Conservation (phyloP, 2,329 filamentous ascomycete species). For the Fusarium xyrophilum region DNA sequence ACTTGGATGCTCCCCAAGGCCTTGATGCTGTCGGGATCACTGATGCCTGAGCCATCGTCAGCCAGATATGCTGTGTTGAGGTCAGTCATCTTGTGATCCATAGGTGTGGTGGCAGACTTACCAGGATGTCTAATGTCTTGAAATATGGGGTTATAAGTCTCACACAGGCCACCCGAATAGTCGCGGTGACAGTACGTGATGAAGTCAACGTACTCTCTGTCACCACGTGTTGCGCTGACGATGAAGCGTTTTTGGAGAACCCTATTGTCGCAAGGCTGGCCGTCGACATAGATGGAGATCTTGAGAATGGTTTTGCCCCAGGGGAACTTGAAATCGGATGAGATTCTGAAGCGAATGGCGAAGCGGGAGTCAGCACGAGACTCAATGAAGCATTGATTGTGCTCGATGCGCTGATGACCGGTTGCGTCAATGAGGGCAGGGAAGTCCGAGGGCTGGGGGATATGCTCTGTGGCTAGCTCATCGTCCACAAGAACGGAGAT, state of each 20-base stretch:
- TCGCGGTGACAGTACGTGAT: background rate
- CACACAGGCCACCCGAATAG: fast-evolving
- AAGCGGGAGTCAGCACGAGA: background rate
- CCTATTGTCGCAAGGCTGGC: background rate
- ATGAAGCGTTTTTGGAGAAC: background rate
- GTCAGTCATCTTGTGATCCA: background rate
- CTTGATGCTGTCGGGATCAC: fast-evolving
- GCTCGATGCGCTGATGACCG: fast-evolving
- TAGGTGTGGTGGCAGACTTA: fast-evolving
- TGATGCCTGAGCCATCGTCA: fast-evolving
- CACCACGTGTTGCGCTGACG: too few species aligned
- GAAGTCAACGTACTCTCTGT: fast-evolving
- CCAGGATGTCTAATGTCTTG: background rate
- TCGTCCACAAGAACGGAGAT: background rate
- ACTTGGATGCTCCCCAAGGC: background rate
- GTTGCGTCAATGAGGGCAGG: background rate
- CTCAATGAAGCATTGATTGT: background rate
- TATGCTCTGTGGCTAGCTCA: background rate
- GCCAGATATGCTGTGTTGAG: fast-evolving
- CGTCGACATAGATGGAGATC: background rate
- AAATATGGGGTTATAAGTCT: background rate
- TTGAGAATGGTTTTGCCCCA: fast-evolving
- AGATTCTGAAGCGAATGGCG: background rate
- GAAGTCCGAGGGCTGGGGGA: fast-evolving
- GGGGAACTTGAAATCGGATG: fast-evolving